Conservation (phyloP, 164 flowering plant genomes). For the Buxus sempervirens region DNA sequence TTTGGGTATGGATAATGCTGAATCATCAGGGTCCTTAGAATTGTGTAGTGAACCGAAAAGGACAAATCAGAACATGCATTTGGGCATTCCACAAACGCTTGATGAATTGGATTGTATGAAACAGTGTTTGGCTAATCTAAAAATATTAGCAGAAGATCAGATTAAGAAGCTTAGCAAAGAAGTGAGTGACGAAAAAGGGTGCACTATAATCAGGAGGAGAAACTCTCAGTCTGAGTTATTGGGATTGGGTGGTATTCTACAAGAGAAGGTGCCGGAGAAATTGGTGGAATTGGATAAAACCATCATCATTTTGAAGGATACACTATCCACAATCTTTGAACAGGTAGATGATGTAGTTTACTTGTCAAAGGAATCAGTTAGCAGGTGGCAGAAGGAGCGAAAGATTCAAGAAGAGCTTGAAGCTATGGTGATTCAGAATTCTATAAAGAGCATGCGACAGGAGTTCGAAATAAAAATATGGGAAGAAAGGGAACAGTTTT, state of each 20-base stretch:
- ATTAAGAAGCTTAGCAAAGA: conserved; percentile 40
- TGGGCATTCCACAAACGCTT: conserved; percentile 7
- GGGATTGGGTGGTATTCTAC: conserved; percentile 36
- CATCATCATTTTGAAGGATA: conserved; percentile 28
- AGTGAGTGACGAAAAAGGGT: conserved; percentile 27
- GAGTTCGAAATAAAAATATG: conserved; percentile 38
- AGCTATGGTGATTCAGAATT: conserved; percentile 41
- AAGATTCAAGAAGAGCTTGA: conserved; percentile 50
- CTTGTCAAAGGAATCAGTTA: conserved; percentile 30
- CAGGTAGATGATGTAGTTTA: conserved; percentile 23
- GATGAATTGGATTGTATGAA: conserved; percentile 21
- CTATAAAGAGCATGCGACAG: conserved; percentile 32
- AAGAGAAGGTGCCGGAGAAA: conserved; percentile 27
- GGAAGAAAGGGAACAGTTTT: conserved; percentile 29
- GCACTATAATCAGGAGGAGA: conserved; percentile 22
- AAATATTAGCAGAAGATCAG: conserved; percentile 32
- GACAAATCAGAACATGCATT: not conserved
- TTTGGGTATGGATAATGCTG: conserved; percentile 19
- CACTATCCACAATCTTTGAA: conserved; percentile 26
- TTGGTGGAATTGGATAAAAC: conserved; percentile 31
- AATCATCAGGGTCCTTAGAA: conserved; percentile 1
- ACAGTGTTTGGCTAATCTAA: conserved; percentile 29
- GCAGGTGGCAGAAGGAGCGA: conserved; percentile 30
- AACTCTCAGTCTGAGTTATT: conserved; percentile 32
- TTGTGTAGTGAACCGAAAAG: not conserved